Evolutionary conservation across 768 basidiomycete genomes (phyloP).

Genomic region (Cytidiella melzeri): DNA sequence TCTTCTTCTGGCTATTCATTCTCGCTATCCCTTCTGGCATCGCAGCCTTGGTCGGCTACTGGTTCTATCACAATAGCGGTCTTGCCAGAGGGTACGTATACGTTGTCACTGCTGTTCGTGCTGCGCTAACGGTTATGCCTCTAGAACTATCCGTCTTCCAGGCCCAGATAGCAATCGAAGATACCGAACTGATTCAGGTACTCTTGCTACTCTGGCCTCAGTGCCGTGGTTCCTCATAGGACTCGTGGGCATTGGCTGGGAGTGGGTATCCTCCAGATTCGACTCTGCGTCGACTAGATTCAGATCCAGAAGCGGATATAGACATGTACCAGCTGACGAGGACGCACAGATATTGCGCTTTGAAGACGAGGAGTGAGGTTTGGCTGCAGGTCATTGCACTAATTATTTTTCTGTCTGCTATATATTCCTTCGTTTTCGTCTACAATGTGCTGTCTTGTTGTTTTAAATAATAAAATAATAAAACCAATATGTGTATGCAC

Average conservation of each 20-base stretch:
- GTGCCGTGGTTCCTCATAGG: constrained; percentile 90
- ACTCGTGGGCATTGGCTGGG: constrained; percentile 65
- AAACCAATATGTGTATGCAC: too few species aligned
- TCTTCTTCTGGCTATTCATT: constrained; percentile 81
- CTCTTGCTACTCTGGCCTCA: constrained; percentile 71
- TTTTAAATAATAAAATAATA: too few species aligned
- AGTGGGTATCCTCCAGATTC: constrained; percentile 48
- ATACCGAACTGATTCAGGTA: constrained; percentile 38
- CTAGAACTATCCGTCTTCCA: constrained; percentile 74
- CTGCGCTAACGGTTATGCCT: constrained; percentile 12
- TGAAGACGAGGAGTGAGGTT: constrained; percentile 61
- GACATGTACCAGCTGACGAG: constrained; percentile 77
- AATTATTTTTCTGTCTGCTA: too few species aligned
- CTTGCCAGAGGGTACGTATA: constrained; percentile 63
- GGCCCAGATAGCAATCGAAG: constrained; percentile 38
- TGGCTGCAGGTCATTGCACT: too few species aligned
- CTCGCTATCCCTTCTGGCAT: constrained; percentile 71
- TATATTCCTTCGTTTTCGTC: too few species aligned
- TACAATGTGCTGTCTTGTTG: too few species aligned
- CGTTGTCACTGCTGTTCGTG: too few species aligned
- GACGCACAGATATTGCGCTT: constrained; percentile 84
- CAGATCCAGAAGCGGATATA: constrained; percentile 50
- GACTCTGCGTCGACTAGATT: constrained; percentile 35
- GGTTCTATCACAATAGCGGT: constrained; percentile 75
- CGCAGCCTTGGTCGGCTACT: constrained; percentile 71